Evolutionary conservation across 139 green algal genomes (phyloP).

Genomic region (Yamagishiella unicocca): DNA sequence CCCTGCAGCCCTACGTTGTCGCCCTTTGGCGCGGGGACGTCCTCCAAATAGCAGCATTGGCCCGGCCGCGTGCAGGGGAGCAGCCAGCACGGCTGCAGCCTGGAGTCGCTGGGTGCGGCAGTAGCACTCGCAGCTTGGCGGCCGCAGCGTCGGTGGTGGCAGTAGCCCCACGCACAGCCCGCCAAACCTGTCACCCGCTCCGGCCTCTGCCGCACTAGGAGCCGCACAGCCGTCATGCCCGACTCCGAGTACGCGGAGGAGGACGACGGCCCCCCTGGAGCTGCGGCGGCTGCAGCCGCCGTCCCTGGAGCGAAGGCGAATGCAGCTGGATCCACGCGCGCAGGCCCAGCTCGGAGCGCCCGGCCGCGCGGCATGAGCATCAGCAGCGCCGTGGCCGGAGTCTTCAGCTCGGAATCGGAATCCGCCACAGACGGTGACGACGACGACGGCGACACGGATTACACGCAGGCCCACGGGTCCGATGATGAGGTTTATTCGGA

Average conservation of each 20-base stretch:
- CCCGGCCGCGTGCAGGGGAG: no score
- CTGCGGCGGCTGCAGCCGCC: not conserved
- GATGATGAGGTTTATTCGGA: not conserved
- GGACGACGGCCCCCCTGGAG: not conserved
- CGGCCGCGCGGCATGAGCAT: not conserved
- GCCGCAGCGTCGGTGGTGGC: no score
- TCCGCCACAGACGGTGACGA: slow-evolving; percentile 19
- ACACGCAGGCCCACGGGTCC: not conserved
- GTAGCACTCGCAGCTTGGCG: no score
- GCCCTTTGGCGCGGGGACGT: no score
- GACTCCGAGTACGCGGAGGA: slow-evolving; percentile 16
- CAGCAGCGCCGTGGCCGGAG: not conserved
- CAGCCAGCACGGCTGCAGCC: no score
- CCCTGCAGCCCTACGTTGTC: no score
- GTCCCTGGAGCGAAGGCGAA: not conserved
- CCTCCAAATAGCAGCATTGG: no score
- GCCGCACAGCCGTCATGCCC: not conserved
- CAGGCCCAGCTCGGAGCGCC: not conserved
- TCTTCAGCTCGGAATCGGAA: slow-evolving; percentile 14
- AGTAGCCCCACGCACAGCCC: no score
- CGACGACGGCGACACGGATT: slow-evolving; percentile 25
- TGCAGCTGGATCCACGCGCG: not conserved
- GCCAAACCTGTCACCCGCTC: no score
- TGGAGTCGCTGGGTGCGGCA: no score
- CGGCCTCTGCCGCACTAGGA: not conserved